Base-by-base conservation (phyloP, 768 basidiomycete genomes). In the Phylloporus sp. region DNA sequence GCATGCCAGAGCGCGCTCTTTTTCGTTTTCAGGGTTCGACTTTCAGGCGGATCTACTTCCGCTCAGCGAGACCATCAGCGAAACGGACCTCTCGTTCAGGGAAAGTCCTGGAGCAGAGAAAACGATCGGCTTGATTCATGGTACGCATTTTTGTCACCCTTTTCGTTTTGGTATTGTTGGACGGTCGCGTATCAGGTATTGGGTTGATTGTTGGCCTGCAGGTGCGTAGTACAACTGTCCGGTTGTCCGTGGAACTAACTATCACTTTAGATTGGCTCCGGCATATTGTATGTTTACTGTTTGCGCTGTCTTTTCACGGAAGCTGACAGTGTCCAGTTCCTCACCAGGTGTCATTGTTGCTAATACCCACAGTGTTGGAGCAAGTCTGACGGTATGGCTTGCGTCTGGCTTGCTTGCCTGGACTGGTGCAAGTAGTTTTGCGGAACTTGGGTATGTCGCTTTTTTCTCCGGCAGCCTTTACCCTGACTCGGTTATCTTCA, bases 381-480 rank as follows among this genome's bases (percentile, higher is more conserved):
- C 93, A 11, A 93, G 93, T 72, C 70, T 98, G 13, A 31, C 78
- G 16, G 89, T 97, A 5, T 97, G 95, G 95, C 56, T 90, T 6
- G 73, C 78, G 3, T 86, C 90, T 49, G 95, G 94, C 6, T 48
- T 95, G 22, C 73, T 98, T 10, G 91, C 82, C 6, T 97, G 95
- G 95, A 97, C 95, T 4, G 95, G 95, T 18, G 93, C 92, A 24
- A 93, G 90, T 67, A 93, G 90, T 64, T 97, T 86, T 65, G 92
- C 92, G 9, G 93, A 97, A 68, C 75, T 97, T 52, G 95, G 95
- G 46, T 86, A 85, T 38, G 88, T 31, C 70, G 7, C 41, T 8
- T 34, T 16, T 27, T 35, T 2, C 12, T 16, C 43, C 0, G n/a
- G 2, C 7, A 29, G 38, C 3, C 10, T 23, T 42, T 4, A 6